Evolutionary conservation across 306 rosid species (phyloP).

Genomic region (Oxytropis ochrocephala): DNA sequence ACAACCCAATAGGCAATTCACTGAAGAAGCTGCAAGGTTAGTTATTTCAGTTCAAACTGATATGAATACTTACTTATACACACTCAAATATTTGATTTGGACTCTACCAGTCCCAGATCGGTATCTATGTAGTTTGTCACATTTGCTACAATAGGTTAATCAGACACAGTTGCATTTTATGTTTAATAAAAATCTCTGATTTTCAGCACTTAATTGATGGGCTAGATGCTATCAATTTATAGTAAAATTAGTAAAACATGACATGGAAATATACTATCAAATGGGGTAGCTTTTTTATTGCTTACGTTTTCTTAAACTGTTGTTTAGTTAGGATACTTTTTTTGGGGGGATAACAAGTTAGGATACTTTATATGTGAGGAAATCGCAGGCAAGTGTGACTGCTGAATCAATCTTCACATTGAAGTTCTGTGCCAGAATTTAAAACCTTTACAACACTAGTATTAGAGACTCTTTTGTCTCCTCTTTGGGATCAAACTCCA

Average conservation of each 20-base stretch:
- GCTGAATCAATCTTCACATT: too few species aligned
- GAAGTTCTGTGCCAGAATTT: too few species aligned
- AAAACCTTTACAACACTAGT: background rate
- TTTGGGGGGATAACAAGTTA: too few species aligned
- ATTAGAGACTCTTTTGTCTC: background rate
- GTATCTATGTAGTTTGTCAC: background rate
- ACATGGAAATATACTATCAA: background rate
- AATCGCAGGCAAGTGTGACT: too few species aligned
- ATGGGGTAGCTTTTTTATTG: background rate
- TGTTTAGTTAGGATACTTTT: too few species aligned
- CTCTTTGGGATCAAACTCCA: background rate
- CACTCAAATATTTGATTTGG: background rate
- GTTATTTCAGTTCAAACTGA: conserved; percentile 3
- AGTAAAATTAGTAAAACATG: background rate
- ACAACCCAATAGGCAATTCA: conserved; percentile 70
- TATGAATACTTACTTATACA: background rate
- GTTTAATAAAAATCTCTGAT: background rate
- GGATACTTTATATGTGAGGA: too few species aligned
- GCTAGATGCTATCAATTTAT: background rate
- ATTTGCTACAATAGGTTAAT: background rate
- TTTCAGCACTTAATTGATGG: background rate
- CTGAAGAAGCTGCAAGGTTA: conserved; percentile 84
- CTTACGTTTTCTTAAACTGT: too few species aligned
- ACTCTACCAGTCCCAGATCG: too few species aligned
- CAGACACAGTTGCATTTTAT: background rate